A percentile compares a stretch with the other conserved stretches of the same genome.
These are phyloP conservation scores for Exsudoporus frostii DNA, from an alignment of 768 basidiomycete genomes.

Conservation along the genomic window DNA sequence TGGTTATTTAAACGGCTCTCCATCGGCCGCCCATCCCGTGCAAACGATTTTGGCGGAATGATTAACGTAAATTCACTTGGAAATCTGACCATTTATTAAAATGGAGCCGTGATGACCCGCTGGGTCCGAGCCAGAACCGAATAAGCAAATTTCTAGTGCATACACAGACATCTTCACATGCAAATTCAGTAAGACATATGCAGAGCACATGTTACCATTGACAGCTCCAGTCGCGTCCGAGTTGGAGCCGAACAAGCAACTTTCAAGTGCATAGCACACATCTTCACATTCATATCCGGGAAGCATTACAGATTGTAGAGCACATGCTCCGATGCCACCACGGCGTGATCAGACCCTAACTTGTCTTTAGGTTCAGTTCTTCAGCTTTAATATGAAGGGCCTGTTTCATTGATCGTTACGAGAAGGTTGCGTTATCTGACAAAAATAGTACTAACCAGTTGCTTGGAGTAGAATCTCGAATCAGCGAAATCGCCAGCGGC, in stretches of 20 bases:
- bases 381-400: conserved; percentile 7
- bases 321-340: no score
- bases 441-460: not conserved
- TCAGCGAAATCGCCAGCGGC: conserved; percentile 4
- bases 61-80: not conserved
- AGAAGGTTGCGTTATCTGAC: not conserved
- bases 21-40: not conserved
- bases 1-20: not conserved
- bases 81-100: not conserved
- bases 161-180: no score
- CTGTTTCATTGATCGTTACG: not conserved
- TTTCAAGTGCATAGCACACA: not conserved
- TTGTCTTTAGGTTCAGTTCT: not conserved
- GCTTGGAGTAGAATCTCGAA: conserved; percentile 1
- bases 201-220: no score
- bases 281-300: not conserved
- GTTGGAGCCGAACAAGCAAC: not conserved
- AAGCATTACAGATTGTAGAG: not conserved
- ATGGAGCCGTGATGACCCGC: not conserved
- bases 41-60: not conserved
- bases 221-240: no score
- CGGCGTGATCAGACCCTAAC: not conserved
- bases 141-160: no score
- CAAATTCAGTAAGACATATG: no score
- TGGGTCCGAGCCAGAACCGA: no score